Conservation (phyloP, 352 stramenopile species). For the Phytophthora hybrid region DNA sequence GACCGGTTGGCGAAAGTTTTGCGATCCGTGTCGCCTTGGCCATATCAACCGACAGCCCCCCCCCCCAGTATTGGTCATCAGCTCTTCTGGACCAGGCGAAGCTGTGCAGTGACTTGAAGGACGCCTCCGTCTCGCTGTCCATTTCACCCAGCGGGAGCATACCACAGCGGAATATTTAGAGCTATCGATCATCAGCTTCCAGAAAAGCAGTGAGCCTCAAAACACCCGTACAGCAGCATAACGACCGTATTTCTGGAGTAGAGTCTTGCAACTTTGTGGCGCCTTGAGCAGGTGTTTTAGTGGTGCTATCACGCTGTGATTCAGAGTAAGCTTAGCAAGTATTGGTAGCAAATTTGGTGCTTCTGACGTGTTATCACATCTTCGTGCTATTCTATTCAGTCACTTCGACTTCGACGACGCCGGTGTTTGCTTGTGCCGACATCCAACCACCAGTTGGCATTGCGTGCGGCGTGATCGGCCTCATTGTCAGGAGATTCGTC, state of each 20-base stretch:
- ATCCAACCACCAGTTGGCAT: constrained; percentile 43
- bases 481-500: constrained; percentile 3
- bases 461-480: neutral
- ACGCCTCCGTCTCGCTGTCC: neutral
- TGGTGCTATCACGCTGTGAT: neutral
- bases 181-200: neutral
- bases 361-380: neutral
- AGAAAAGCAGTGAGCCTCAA: neutral
- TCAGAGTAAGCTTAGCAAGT: neutral
- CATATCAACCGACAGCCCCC: too few species aligned
- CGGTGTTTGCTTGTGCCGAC: constrained; percentile 9
- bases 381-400: neutral
- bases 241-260: neutral
- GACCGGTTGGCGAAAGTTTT: neutral
- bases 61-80: too few species aligned
- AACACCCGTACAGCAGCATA: neutral
- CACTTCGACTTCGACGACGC: constrained; percentile 17
- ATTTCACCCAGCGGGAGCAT: neutral
- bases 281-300: too few species aligned
- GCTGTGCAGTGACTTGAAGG: neutral
- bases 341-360: neutral
- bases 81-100: neutral
- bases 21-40: neutral
- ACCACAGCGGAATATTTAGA: too few species aligned
- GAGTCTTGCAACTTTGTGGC: neutral